A percentile compares a stretch with the other conserved stretches of the same genome.
These are phyloP conservation scores for Populus nigra DNA, from an alignment of 345 rosid species.

Conservation along the genomic window DNA sequence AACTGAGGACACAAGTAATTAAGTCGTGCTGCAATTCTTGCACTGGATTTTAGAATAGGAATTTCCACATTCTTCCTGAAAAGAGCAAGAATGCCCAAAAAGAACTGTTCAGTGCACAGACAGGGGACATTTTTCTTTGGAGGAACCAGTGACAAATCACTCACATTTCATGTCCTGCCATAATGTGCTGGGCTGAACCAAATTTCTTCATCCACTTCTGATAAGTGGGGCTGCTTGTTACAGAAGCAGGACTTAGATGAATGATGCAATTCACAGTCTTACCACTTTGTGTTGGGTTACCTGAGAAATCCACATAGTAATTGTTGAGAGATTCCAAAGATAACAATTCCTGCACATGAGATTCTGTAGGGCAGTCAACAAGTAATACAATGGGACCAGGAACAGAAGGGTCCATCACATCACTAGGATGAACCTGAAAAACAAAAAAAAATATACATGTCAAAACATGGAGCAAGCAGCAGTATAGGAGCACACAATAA, in stretches of 20 bases:
- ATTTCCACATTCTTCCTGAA: constrained; percentile 78
- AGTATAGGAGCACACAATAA: not conserved
- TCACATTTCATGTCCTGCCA: constrained; percentile 86
- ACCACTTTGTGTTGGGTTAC: constrained; percentile 22
- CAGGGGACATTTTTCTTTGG: not conserved
- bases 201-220: constrained; percentile 81
- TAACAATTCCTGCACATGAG: constrained; percentile 52
- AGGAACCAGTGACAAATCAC: constrained; percentile 20
- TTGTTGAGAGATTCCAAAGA: constrained; percentile 44
- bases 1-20: constrained; percentile 91
- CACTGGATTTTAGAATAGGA: constrained; percentile 77
- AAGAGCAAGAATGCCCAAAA: not conserved
- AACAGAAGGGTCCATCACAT: constrained; percentile 91
- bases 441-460: constrained; percentile 6
- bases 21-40: constrained; percentile 74
- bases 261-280: constrained; percentile 69
- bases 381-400: constrained; percentile 88
- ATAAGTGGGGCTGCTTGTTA: constrained; percentile 53
- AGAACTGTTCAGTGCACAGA: not conserved
- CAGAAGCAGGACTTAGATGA: constrained; percentile 76
- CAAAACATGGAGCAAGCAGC: constrained; percentile 1
- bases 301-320: constrained; percentile 45
- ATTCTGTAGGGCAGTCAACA: constrained; percentile 87
- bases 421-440: constrained; percentile 81
- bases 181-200: constrained; percentile 67